A percentile compares a stretch with the other conserved stretches of the same genome.
These are phyloP conservation scores for Fonsecaea pedrosoi DNA, from an alignment of 2,329 filamentous ascomycete species.

Conservation along the genomic window DNA sequence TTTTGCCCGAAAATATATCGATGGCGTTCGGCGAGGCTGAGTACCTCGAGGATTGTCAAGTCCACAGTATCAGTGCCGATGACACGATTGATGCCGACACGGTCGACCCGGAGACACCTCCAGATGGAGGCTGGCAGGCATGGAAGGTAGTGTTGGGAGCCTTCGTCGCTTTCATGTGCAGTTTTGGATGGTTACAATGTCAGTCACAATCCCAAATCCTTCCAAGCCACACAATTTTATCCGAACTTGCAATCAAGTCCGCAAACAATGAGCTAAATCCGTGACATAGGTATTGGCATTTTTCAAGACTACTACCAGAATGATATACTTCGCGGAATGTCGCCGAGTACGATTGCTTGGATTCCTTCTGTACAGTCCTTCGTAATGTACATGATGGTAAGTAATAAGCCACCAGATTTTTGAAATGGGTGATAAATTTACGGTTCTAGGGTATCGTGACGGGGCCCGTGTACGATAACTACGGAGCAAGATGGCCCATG, in stretches of 20 bases:
- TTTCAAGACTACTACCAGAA: constrained; percentile 67
- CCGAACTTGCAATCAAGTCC: no score
- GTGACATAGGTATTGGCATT: constrained; percentile 47
- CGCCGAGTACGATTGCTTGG: constrained; percentile 65
- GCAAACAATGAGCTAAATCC: no score
- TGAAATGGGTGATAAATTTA: no score
- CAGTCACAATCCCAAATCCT: background rate
- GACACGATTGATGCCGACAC: background rate
- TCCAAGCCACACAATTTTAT: background rate
- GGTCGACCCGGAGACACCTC: constrained; percentile 28
- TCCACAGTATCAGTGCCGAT: background rate
- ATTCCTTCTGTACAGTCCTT: constrained; percentile 62
- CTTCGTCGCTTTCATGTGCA: constrained; percentile 48
- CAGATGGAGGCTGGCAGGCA: constrained; percentile 51
- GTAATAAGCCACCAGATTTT: background rate
- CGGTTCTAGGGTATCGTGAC: constrained; percentile 45
- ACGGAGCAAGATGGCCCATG: constrained; percentile 50
- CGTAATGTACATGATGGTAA: constrained; percentile 2
- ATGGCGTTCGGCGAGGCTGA: no score
- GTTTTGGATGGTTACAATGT: constrained; percentile 48
- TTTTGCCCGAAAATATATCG: no score
- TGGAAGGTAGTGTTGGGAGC: constrained; percentile 53
- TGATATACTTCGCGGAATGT: constrained; percentile 56
- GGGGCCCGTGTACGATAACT: constrained; percentile 55
- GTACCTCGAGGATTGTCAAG: background rate